phyloP scores from a whole-genome alignment of 179 eudicot genomes.

The Silene vulgaris region DNA sequence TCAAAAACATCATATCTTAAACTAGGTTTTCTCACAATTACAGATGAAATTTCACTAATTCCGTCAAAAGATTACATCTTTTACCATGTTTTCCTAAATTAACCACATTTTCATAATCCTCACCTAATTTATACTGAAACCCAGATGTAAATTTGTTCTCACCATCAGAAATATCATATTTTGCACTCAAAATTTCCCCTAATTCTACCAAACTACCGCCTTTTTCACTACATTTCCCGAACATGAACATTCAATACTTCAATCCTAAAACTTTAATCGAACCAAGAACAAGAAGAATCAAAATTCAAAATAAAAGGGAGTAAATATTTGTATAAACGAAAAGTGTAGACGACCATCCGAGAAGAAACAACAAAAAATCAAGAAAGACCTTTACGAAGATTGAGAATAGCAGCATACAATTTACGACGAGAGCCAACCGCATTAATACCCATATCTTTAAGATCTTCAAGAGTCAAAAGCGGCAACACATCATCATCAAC shows the following conservation, averaged over 20 bases:
- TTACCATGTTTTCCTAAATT: neutral
- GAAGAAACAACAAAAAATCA: too few species aligned
- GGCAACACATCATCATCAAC: conserved; percentile 69
- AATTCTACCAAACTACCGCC: neutral
- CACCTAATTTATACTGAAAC: conserved; percentile 25
- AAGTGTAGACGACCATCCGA: too few species aligned
- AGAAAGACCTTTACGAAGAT: conserved; percentile 23
- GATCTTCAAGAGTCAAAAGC: conserved; percentile 54
- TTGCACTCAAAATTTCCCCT: conserved; percentile 25
- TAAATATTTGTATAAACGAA: too few species aligned
- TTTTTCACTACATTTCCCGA: conserved; percentile 13
- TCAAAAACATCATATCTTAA: conserved; percentile 13
- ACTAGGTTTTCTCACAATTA: neutral
- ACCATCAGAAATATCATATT: conserved; percentile 17
- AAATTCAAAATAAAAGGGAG: conserved; percentile 1
- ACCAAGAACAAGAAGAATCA: too few species aligned
- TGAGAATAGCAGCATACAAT: conserved; percentile 27
- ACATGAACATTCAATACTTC: too few species aligned
- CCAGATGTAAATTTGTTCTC: conserved; percentile 19
- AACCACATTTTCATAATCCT: conserved; percentile 8
- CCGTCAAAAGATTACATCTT: conserved; percentile 14
- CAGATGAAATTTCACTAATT: neutral
- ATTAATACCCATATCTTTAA: conserved; percentile 63
- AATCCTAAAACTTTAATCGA: too few species aligned
- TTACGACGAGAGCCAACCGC: conserved; percentile 35